These are phyloP conservation scores for Fagopyrum homotropicum DNA, from an alignment of 148 eudicot genomes.

Conservation along the genomic window DNA sequence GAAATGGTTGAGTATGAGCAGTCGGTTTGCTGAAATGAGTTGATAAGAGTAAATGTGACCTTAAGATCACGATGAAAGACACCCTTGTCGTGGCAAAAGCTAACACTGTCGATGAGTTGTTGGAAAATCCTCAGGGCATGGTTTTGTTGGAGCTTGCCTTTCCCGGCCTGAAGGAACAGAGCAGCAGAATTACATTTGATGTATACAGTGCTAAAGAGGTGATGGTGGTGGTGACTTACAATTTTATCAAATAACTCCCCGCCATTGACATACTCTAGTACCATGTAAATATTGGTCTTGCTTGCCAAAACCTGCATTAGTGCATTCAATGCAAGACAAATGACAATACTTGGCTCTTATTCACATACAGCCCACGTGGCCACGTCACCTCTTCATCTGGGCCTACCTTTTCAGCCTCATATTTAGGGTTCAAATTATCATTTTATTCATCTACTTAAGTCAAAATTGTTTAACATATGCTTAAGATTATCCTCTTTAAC, in stretches of 20 bases:
- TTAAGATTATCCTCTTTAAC: too few relatives aligned
- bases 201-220: background rate
- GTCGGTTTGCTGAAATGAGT: background rate
- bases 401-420: too few relatives aligned
- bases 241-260: conserved; percentile 88
- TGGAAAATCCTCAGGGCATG: conserved; percentile 73
- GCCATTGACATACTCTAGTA: conserved; percentile 80
- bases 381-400: too few relatives aligned
- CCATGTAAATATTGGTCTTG: conserved; percentile 94
- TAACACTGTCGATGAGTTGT: conserved; percentile 77
- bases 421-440: too few relatives aligned
- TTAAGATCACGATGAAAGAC: conserved; percentile 91
- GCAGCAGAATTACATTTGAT: background rate
- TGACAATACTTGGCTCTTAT: too few relatives aligned
- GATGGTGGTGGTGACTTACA: conserved; percentile 32
- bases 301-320: conserved; percentile 82
- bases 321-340: too few relatives aligned
- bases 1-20: too few relatives aligned
- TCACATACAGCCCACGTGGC: too few relatives aligned
- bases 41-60: conserved; percentile 27
- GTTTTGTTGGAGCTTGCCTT: conserved; percentile 61
- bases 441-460: too few relatives aligned
- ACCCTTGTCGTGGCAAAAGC: conserved; percentile 92
- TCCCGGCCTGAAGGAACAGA: conserved; percentile 37
- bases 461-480: too few relatives aligned